Percentiles rank a stretch among this genome's conserved stretches.
Conservation (phyloP, 345 rosid species). For the Aethionema arabicum region DNA sequence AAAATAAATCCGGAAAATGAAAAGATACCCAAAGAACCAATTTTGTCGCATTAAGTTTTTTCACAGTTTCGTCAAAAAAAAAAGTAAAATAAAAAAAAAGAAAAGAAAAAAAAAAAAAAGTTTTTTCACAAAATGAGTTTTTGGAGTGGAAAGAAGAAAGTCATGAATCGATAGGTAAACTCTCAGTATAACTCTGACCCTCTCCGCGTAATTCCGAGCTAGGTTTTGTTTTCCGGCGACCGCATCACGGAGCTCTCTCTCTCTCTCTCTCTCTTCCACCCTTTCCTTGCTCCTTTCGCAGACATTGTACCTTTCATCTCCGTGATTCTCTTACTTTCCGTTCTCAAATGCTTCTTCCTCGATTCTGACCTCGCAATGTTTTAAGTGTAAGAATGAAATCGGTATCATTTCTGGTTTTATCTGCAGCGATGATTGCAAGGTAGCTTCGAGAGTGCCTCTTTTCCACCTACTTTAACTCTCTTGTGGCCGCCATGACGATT, state of each 20-base stretch:
- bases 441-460: constrained; percentile 12
- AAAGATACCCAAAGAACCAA: too few relatives aligned
- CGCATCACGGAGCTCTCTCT: background rate
- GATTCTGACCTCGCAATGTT: background rate
- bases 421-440: constrained; percentile 22
- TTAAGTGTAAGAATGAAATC: background rate
- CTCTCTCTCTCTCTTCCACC: constrained; percentile 14
- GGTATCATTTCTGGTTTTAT: constrained; percentile 10
- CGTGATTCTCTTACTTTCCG: background rate
- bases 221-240: constrained; percentile 32
- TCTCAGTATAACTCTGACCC: constrained; percentile 19
- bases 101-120: too few relatives aligned
- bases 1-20: too few relatives aligned
- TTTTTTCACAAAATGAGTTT: background rate
- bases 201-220: constrained; percentile 21
- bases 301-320: constrained; percentile 9
- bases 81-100: too few relatives aligned
- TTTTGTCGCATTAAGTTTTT: too few relatives aligned
- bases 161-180: constrained; percentile 4
- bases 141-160: background rate
- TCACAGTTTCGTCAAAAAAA: too few relatives aligned
- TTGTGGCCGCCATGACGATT: constrained; percentile 17
- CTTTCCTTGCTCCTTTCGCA: background rate
- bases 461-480: constrained; percentile 11
- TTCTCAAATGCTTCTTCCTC: constrained; percentile 11